Base-by-base conservation (phyloP, 192 early-diverging fungal genomes). In the Backusella westeae region DNA sequence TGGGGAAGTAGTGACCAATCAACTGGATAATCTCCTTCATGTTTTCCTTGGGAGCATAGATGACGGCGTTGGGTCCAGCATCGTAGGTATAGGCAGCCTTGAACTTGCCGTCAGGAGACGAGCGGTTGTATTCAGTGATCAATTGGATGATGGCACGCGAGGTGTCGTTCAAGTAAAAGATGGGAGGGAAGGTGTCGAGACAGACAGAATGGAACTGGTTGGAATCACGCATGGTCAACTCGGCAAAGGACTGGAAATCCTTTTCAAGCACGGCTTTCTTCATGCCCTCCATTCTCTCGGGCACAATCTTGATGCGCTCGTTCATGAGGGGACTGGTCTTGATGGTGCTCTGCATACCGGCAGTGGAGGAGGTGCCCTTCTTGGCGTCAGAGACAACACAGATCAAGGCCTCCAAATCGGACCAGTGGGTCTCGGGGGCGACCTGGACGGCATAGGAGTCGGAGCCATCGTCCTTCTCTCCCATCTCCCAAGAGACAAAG, bases 131-230 rank as follows among this genome's bases (percentile, higher is more conserved):
- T 32, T 90, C 92, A 41, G 92, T 92, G 71, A 99, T 86, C 49
- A 98, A 82, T 38, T 82, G 82, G 78, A 97, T 94, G 68, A 99
- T 92, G 67, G 91, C 90, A 63, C 94, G 90, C 67, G 96, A 98
- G 32, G 94, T 91, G 83, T 99, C 97, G 87, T 96, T 99, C 84
- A 99, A 83, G 83, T 99, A 99, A 74, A 97, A 94, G 78, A 99
- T 97, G 21, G 98, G 98, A 36, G 98, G 98, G 84, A 89, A 98
- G 9, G 97, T 98, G 85, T 99, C 98, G n/a, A 98, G 84, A 82
- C 97, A 99, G 41, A 96, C 93, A 39, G 97, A 94, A 82, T 99
- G 98, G 93, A 99, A 99, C 85, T 96, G 95, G 91, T 99, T 99
- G 23, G 96, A 98, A 82, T 99, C 98, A 69, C 82, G 85, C 97